phyloP scores from a whole-genome alignment of 2,329 filamentous ascomycete genomes.

The Intubia oerlemansii region DNA sequence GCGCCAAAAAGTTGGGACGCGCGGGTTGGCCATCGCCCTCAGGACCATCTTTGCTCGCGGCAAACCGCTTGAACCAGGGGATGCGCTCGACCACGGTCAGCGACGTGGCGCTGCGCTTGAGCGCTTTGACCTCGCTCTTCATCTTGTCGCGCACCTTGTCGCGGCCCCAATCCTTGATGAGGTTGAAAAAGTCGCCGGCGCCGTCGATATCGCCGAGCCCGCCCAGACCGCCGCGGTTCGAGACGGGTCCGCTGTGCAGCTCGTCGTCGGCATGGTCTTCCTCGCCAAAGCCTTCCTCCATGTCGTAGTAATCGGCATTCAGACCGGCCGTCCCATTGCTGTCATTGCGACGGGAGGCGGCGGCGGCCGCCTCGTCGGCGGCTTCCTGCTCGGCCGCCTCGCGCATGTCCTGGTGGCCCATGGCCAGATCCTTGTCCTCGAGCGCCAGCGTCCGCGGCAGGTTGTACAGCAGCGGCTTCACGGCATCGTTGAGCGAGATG shows the following conservation, averaged over 20 bases:
- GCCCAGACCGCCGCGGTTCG: constrained; percentile 6
- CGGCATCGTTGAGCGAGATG: constrained; percentile 43
- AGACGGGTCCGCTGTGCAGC: constrained; percentile 6
- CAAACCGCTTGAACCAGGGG: too few relatives aligned
- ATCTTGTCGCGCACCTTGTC: constrained; percentile 4
- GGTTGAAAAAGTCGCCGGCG: constrained; percentile 9
- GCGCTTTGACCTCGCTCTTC: constrained; percentile 6
- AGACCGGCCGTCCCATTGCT: constrained; percentile 7
- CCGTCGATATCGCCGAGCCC: constrained; percentile 15
- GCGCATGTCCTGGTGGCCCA: constrained; percentile 6
- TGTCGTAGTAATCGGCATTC: constrained; percentile 13
- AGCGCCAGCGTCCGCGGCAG: constrained; percentile 44
- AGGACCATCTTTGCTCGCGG: too few relatives aligned
- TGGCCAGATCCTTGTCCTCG: constrained; percentile 11
- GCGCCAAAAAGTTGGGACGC: constrained; percentile 25
- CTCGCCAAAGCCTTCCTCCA: constrained; percentile 11
- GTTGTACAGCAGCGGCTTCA: constrained; percentile 50
- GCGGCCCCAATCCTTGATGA: constrained; percentile 10
- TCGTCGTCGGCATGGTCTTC: constrained; percentile 17
- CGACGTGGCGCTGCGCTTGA: constrained; percentile 11
- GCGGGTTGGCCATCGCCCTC: background rate
- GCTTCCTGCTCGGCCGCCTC: constrained; percentile 1
- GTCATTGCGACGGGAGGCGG: too few relatives aligned
- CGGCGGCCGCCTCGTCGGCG: background rate
- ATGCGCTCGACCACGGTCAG: background rate